Percentiles rank a stretch among this genome's conserved stretches.
Conservation (phyloP, 2,329 filamentous ascomycete species). For the Chaetothyriales sp. region DNA sequence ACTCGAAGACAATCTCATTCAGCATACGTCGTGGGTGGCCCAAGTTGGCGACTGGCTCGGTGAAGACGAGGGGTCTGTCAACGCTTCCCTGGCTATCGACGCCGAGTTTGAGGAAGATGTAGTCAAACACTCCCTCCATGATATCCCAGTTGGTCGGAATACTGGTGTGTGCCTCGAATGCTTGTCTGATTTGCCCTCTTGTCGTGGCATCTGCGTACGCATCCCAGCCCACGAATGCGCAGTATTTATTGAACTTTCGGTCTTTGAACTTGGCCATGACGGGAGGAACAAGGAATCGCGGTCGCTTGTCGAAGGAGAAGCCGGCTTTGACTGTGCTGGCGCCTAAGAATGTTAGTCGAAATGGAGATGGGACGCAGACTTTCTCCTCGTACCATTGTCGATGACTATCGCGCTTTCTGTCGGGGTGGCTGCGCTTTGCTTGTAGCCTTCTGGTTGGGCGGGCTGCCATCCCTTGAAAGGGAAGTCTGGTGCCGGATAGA, state of each 20-base stretch:
- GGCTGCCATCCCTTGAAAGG: conserved; percentile 46
- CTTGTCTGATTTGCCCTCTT: conserved; percentile 72
- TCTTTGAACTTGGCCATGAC: conserved; percentile 93
- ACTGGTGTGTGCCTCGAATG: conserved; percentile 80
- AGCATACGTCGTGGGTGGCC: conserved; percentile 82
- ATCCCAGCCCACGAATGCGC: conserved; percentile 82
- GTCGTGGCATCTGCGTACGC: conserved; percentile 91
- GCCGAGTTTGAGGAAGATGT: conserved; percentile 85
- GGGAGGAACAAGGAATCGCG: conserved; percentile 65
- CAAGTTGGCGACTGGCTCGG: conserved; percentile 82
- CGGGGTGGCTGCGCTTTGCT: conserved; percentile 45
- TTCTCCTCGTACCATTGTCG: conserved; percentile 63
- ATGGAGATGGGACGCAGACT: not conserved
- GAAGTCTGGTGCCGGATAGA: conserved; percentile 41
- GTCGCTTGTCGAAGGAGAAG: conserved; percentile 83
- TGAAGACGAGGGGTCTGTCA: conserved; percentile 83
- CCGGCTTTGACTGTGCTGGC: conserved; percentile 80
- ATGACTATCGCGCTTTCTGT: conserved; percentile 73
- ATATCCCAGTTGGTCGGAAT: conserved; percentile 97
- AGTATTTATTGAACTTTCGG: conserved; percentile 79
- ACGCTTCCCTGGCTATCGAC: conserved; percentile 61
- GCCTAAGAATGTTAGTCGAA: conserved; percentile 36
- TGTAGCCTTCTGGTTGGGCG: conserved; percentile 52
- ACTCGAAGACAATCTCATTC: conserved; percentile 95
- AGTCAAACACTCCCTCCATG: conserved; percentile 87